These are phyloP conservation scores for Flaveria linearis DNA, from an alignment of 129 eudicot species.

Conservation along the genomic window DNA sequence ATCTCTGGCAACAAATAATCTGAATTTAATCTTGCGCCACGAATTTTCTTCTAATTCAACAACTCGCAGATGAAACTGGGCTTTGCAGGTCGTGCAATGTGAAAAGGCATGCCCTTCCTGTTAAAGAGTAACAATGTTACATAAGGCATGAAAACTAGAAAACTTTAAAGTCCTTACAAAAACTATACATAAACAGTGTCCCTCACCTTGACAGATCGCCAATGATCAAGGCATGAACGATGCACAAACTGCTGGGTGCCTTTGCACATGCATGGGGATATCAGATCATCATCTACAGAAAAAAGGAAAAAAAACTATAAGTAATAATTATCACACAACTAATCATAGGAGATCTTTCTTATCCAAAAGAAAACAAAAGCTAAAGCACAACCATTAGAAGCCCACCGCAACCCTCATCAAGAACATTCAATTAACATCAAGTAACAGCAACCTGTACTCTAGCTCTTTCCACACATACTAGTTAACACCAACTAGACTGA, in stretches of 20 bases:
- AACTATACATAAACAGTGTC: neutral
- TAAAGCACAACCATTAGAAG: neutral
- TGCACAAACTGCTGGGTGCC: conserved; percentile 96
- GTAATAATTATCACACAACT: neutral
- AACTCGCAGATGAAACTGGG: conserved; percentile 82
- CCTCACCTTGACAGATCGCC: conserved; percentile 90
- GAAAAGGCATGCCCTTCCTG: conserved; percentile 96
- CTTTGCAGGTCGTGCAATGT: conserved; percentile 97
- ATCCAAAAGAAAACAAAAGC: neutral
- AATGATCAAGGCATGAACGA: conserved; percentile 89
- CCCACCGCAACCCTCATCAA: neutral
- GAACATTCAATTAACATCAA: neutral
- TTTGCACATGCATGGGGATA: conserved; percentile 98
- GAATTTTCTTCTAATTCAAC: conserved; percentile 63
- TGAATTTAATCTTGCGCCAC: conserved; percentile 84
- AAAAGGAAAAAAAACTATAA: neutral
- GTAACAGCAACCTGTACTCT: conserved; percentile 1
- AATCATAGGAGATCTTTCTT: neutral
- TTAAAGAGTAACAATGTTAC: conserved; percentile 10
- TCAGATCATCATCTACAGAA: conserved; percentile 66
- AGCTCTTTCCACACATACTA: neutral
- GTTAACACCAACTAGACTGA: conserved; percentile 3
- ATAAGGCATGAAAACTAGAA: neutral
- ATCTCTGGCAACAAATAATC: conserved; percentile 91
- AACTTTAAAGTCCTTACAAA: neutral